Evolutionary conservation across 2,329 filamentous ascomycete species (phyloP).

Genomic region (Pestalotiopsis sp.): DNA sequence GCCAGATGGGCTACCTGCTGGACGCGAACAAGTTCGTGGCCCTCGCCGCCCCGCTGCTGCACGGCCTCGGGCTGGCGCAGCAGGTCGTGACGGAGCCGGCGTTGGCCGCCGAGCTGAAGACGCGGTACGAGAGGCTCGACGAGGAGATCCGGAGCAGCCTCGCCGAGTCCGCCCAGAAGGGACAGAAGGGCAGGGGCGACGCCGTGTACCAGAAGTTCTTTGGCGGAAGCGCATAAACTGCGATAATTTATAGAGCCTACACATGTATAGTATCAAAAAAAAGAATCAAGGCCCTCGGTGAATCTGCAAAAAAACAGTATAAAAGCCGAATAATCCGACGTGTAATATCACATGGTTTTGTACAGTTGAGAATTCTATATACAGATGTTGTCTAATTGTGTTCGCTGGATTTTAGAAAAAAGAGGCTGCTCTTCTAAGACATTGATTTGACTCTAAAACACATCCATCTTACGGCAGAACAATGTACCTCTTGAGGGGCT

Average conservation of each 20-base stretch:
- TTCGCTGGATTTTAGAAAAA: neutral
- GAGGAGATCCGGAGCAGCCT: conserved; percentile 36
- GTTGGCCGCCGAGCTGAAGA: conserved; percentile 39
- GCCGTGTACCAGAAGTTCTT: conserved; percentile 35
- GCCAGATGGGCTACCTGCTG: conserved; percentile 35
- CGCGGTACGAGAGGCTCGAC: conserved; percentile 40
- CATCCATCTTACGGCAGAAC: conserved; percentile 67
- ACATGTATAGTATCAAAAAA: neutral
- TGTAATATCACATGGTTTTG: conserved; percentile 11
- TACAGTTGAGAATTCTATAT: neutral
- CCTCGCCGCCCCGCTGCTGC: conserved; percentile 39
- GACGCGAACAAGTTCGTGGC: conserved; percentile 37
- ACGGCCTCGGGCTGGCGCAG: conserved; percentile 48
- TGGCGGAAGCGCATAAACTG: conserved; percentile 12
- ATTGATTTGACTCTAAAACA: neutral
- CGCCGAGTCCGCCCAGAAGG: conserved; percentile 13
- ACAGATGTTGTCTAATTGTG: neutral
- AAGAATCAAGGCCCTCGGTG: neutral
- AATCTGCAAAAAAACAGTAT: neutral
- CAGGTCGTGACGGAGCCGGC: conserved; percentile 40
- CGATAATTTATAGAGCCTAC: neutral
- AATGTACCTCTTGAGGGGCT: conserved; percentile 90
- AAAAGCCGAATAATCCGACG: conserved; percentile 2
- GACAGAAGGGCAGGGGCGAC: conserved; percentile 30
- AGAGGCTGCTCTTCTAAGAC: conserved; percentile 19